Percentiles rank a stretch among this genome's conserved stretches.
phyloP scores from a whole-genome alignment of 2,329 filamentous ascomycete species.

The Ampelomyces quisqualis region DNA sequence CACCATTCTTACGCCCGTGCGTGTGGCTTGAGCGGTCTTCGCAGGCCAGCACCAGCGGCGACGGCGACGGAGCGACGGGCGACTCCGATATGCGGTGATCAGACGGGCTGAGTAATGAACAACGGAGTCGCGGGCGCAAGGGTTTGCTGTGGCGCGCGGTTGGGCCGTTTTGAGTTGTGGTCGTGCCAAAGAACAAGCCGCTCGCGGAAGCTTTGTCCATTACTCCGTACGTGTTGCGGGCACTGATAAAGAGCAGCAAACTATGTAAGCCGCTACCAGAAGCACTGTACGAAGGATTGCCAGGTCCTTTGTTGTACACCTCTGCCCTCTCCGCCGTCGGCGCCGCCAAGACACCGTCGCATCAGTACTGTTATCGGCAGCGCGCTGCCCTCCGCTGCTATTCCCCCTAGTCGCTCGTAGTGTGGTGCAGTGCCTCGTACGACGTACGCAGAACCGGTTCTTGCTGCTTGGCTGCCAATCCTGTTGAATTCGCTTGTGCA shows the following conservation, averaged over 20 bases:
- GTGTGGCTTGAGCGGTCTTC: slow-evolving; percentile 15
- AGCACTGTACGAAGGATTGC: slow-evolving; percentile 7
- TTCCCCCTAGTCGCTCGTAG: slow-evolving; percentile 5
- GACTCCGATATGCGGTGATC: no score
- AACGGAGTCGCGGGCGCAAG: slow-evolving; percentile 4
- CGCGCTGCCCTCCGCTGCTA: slow-evolving; percentile 16
- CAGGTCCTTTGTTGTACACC: slow-evolving; percentile 16
- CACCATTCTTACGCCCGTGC: no score
- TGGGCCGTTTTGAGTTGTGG: slow-evolving; percentile 27
- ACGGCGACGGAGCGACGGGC: no score
- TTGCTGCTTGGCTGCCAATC: slow-evolving; percentile 30
- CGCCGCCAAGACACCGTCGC: slow-evolving; percentile 1
- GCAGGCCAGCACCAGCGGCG: neutral
- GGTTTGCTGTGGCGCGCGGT: slow-evolving; percentile 13
- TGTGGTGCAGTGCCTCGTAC: no score
- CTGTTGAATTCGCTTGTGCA: slow-evolving; percentile 14
- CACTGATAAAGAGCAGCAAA: slow-evolving; percentile 23
- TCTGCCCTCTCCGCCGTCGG: slow-evolving; percentile 15
- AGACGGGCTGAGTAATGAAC: slow-evolving; percentile 9
- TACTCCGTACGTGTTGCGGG: no score
- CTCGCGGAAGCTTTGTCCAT: slow-evolving; percentile 19
- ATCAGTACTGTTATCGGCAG: slow-evolving; percentile 1
- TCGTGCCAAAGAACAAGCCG: slow-evolving; percentile 22
- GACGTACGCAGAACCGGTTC: slow-evolving; percentile 25
- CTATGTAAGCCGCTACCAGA: slow-evolving; percentile 3